phyloP scores from a whole-genome alignment of 495 filamentous ascomycete genomes.

The Lophiostoma macrostomum region DNA sequence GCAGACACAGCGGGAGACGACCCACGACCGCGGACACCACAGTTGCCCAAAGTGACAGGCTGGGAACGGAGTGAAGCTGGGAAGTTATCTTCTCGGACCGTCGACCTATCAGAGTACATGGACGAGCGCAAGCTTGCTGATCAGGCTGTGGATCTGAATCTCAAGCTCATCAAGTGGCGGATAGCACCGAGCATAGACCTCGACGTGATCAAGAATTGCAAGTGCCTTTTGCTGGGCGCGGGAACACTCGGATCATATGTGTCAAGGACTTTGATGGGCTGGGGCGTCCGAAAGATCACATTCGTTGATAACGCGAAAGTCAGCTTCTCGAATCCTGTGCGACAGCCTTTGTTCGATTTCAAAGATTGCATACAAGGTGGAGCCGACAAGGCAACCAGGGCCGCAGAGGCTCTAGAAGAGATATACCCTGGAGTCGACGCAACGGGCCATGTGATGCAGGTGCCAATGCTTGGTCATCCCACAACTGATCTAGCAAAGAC shows the following conservation, averaged over 20 bases:
- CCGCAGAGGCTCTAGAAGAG: conserved; percentile 74
- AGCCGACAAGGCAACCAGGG: conserved; percentile 75
- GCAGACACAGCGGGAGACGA: conserved; percentile 8
- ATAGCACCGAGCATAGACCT: conserved; percentile 85
- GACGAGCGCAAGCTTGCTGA: conserved; percentile 83
- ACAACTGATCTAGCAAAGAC: conserved; percentile 65
- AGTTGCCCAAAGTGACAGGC: conserved; percentile 83
- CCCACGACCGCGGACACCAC: conserved; percentile 33
- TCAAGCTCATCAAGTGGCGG: conserved; percentile 98
- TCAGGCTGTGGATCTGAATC: conserved; percentile 93
- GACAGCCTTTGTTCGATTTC: conserved; percentile 88
- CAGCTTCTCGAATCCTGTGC: conserved; percentile 95
- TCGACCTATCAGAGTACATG: conserved; percentile 86
- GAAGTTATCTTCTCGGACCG: conserved; percentile 70
- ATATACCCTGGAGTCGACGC: conserved; percentile 91
- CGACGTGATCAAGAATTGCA: conserved; percentile 83
- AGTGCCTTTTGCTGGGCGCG: conserved; percentile 89
- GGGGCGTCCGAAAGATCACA: conserved; percentile 95
- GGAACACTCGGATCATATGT: conserved; percentile 94
- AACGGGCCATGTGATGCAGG: conserved; percentile 71
- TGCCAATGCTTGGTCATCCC: conserved; percentile 94
- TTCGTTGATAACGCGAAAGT: conserved; percentile 94
- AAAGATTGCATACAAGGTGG: conserved; percentile 85
- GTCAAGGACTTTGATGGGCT: conserved; percentile 83
- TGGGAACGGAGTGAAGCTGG: conserved; percentile 83